Base-by-base conservation (phyloP, 164 flowering plant species). In the Buxus sempervirens region DNA sequence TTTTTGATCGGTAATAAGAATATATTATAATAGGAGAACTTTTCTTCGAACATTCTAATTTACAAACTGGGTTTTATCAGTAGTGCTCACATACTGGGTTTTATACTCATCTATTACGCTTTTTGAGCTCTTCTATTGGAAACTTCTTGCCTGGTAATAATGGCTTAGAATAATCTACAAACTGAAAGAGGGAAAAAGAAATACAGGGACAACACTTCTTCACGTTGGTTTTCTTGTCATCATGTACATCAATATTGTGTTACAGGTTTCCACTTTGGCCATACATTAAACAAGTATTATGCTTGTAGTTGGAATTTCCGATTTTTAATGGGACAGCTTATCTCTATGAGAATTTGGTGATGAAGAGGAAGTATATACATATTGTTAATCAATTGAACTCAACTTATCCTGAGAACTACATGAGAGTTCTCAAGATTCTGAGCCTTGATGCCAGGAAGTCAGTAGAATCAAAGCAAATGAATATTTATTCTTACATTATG, bases 71-170 rank as follows among this genome's bases (percentile, higher is more conserved):
- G n/a, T n/a, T n/a, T n/a, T n/a, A 94, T 73, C 95, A 90, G 63
- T 97, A 95, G 61, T 94, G 98, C 85, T 94, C 25, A 91, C 96
- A 13, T 91, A 94, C 27, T 94, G 98, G 98, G 80, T 91, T 69
- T 63, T 91, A 2, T 85, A 94, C 81, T 94, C 98, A 2, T 77
- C 91, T 66, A 85, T 82, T 60, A 85, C 93, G 22, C 79, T 94
- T 19, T 91, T 91, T 59, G 98, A 94, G 86, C 90, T 91, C 42
- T 87, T 91, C 6, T 87, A 66, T 24, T 89, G 85, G 82, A 84
- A 72, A 75, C 54, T 90, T 77, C 87, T 91, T 5, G 82, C 72
- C 51, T 88, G 98, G 98, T 93, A 86, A 49, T 60, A 45, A 19
- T 27, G 18, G 61, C 23, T 23, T 26, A 58, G n/a, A 41, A 36